Conservation (phyloP, 2,329 filamentous ascomycete genomes). For the Aurifilum marmelostoma region DNA sequence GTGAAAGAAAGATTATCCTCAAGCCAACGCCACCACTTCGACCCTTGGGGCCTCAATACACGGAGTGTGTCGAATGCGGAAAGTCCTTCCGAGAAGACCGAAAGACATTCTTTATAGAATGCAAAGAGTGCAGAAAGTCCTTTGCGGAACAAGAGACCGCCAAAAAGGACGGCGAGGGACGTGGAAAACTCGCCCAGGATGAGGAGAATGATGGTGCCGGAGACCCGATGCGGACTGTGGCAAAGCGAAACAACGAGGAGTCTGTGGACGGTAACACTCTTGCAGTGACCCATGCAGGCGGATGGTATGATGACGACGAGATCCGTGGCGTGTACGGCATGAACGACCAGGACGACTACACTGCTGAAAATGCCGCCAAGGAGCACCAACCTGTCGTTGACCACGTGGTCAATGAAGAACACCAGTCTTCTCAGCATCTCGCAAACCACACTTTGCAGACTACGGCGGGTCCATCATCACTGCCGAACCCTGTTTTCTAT, state of each 20-base stretch:
- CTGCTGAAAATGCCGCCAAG: neutral
- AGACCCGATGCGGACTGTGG: no score
- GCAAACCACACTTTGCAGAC: no score
- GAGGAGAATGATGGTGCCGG: neutral
- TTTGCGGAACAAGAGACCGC: neutral
- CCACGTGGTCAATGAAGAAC: neutral
- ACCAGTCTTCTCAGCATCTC: neutral
- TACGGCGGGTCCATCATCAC: neutral
- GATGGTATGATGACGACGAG: neutral
- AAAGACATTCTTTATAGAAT: neutral
- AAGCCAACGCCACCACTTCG: no score
- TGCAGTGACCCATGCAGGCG: neutral
- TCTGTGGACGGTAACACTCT: neutral
- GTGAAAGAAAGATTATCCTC: no score
- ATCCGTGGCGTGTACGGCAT: neutral
- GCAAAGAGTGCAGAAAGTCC: neutral
- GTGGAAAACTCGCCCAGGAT: neutral
- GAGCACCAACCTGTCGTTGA: neutral
- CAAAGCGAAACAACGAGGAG: neutral
- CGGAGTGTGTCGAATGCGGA: neutral
- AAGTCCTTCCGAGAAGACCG: neutral
- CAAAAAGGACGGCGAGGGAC: no score
- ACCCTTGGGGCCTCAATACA: neutral
- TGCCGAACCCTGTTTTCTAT: neutral
- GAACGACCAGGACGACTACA: neutral